A percentile compares a stretch with the other conserved stretches of the same genome.
These are phyloP conservation scores for Endoconidiophora laricicola DNA, from an alignment of 2,329 filamentous ascomycete species.

Conservation along the genomic window DNA sequence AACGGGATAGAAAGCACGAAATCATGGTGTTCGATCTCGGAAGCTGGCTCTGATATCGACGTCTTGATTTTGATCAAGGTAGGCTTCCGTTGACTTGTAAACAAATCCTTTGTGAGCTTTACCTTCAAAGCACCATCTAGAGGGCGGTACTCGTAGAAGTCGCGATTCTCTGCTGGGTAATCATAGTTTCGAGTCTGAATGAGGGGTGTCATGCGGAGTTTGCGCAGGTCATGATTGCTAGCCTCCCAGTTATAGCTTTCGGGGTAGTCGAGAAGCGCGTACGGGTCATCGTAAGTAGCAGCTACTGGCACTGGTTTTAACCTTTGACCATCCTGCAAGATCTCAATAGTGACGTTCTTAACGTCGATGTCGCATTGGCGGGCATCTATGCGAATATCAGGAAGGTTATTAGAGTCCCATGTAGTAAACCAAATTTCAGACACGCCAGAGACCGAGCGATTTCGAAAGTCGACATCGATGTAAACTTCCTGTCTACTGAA, in stretches of 20 bases:
- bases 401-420: conserved; percentile 38
- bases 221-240: conserved; percentile 58
- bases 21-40: conserved; percentile 22
- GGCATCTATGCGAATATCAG: conserved; percentile 42
- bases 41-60: conserved; percentile 22
- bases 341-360: conserved; percentile 34
- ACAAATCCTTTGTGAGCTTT: conserved; percentile 16
- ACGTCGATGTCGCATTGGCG: conserved; percentile 44
- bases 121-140: conserved; percentile 33
- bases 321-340: conserved; percentile 19
- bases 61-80: conserved; percentile 32
- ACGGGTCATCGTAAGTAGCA: conserved; percentile 44
- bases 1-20: conserved; percentile 55
- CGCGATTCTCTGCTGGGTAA: conserved; percentile 37
- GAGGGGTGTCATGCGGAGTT: conserved; percentile 44
- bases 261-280: conserved; percentile 46
- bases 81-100: conserved; percentile 20
- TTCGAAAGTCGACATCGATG: conserved; percentile 73
- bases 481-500: conserved; percentile 76
- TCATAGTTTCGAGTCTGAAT: conserved; percentile 35
- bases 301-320: conserved; percentile 13
- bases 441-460: conserved; percentile 56
- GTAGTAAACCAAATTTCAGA: conserved; percentile 66
- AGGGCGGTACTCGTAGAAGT: conserved; percentile 37
- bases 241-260: conserved; percentile 45